Conservation (phyloP, 495 filamentous ascomycete species). For the Aspergillus panamensis region DNA sequence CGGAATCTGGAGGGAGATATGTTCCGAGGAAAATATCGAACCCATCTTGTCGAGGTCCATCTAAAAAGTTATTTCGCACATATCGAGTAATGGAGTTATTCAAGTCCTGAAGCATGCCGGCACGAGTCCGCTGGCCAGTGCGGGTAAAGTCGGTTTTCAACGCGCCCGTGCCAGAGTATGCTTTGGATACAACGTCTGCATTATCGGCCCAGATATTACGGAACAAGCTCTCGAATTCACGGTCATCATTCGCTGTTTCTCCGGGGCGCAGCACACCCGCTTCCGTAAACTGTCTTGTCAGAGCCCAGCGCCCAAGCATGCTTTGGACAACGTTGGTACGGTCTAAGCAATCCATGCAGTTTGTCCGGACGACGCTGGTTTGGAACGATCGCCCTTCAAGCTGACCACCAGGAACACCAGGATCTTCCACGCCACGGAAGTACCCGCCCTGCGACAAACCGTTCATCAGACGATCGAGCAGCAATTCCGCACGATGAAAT, state of each 20-base stretch:
- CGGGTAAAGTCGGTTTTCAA: slow-evolving; percentile 96
- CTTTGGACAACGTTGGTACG: slow-evolving; percentile 97
- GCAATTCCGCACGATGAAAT: slow-evolving; percentile 86
- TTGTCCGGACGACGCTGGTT: slow-evolving; percentile 85
- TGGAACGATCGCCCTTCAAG: slow-evolving; percentile 77
- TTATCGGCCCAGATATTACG: slow-evolving; percentile 98
- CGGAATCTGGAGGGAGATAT: slow-evolving; percentile 66
- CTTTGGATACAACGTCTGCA: slow-evolving; percentile 86
- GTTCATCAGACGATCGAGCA: slow-evolving; percentile 74
- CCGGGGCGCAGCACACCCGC: slow-evolving; percentile 69
- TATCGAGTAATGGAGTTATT: slow-evolving; percentile 82
- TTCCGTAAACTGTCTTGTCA: slow-evolving; percentile 85
- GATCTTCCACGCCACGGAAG: slow-evolving; percentile 87
- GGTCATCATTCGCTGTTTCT: slow-evolving; percentile 65
- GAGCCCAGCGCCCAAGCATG: slow-evolving; percentile 81
- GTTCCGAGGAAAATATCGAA: slow-evolving; percentile 91
- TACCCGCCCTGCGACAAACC: slow-evolving; percentile 75
- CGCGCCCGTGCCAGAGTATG: slow-evolving; percentile 92
- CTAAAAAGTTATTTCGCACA: slow-evolving; percentile 83
- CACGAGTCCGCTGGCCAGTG: slow-evolving; percentile 78
- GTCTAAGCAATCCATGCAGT: slow-evolving; percentile 99
- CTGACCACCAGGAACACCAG: slow-evolving; percentile 61
- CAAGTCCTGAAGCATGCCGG: slow-evolving; percentile 75
- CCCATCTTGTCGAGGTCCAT: slow-evolving; percentile 89
- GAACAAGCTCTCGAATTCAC: slow-evolving; percentile 80